Percentiles rank a stretch among this genome's conserved stretches.
These are phyloP conservation scores for Allantophomopsis cytisporea DNA, from an alignment of 2,329 filamentous ascomycete genomes.

Conservation along the genomic window DNA sequence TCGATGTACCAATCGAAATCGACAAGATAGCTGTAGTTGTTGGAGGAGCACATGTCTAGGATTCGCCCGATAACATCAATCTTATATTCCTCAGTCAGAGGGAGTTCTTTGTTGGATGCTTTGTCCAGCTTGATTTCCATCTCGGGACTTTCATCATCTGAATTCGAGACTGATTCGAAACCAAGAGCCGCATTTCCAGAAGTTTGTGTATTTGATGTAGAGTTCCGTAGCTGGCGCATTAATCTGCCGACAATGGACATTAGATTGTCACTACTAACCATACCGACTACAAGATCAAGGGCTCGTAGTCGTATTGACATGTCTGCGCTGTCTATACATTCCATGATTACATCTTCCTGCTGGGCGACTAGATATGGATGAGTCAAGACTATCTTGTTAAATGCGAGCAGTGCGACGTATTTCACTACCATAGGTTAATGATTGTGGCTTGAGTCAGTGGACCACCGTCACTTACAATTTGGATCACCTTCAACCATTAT, in stretches of 20 bases:
- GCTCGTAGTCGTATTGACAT: slow-evolving; percentile 93
- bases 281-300: slow-evolving; percentile 79
- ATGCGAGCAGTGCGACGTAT: slow-evolving; percentile 90
- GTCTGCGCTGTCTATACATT: slow-evolving; percentile 90
- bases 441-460: slow-evolving; percentile 4
- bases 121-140: slow-evolving; percentile 32
- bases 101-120: slow-evolving; percentile 36
- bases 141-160: slow-evolving; percentile 42
- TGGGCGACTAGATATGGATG: slow-evolving; percentile 80
- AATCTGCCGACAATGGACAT: slow-evolving; percentile 74
- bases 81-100: slow-evolving; percentile 76
- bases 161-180: slow-evolving; percentile 25
- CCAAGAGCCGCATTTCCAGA: slow-evolving; percentile 21
- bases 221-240: slow-evolving; percentile 70
- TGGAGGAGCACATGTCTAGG: slow-evolving; percentile 75
- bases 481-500: slow-evolving; percentile 86
- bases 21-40: slow-evolving; percentile 72
- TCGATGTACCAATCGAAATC: slow-evolving; percentile 99
- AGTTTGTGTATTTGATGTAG: slow-evolving; percentile 30
- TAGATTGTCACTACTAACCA: slow-evolving; percentile 83
- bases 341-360: slow-evolving; percentile 91
- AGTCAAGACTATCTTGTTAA: slow-evolving; percentile 85
- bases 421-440: slow-evolving; percentile 49
- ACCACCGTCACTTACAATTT: slow-evolving; percentile 51
- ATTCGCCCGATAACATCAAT: slow-evolving; percentile 72